A percentile compares a stretch with the other conserved stretches of the same genome.
Evolutionary conservation across 371 early-diverging fungal genomes (phyloP).

Genomic region (Mortierella sp.): DNA sequence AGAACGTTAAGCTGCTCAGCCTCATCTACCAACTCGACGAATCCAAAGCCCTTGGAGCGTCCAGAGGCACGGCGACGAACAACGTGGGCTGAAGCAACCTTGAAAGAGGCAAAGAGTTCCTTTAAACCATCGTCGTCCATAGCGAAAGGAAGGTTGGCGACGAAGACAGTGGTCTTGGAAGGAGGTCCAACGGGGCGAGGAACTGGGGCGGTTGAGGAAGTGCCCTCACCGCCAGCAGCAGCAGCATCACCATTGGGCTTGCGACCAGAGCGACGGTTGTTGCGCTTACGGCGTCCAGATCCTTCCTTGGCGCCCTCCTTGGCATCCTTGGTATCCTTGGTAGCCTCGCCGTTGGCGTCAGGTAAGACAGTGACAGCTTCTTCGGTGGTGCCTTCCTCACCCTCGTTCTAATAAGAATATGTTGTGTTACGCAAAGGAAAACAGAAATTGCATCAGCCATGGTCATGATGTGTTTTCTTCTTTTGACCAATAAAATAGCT

Average conservation of each 20-base stretch:
- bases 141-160: slow-evolving; percentile 93
- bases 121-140: slow-evolving; percentile 82
- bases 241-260: slow-evolving; percentile 35
- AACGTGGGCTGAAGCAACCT: slow-evolving; percentile 83
- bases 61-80: slow-evolving; percentile 64
- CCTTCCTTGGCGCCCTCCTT: slow-evolving; percentile 29
- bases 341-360: neutral
- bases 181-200: slow-evolving; percentile 65
- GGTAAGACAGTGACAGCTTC: neutral
- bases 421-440: neutral
- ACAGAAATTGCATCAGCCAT: slow-evolving; percentile 3
- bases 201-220: slow-evolving; percentile 20
- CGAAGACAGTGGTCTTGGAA: slow-evolving; percentile 88
- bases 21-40: slow-evolving; percentile 85
- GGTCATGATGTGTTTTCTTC: neutral
- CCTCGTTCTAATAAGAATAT: slow-evolving; percentile 36
- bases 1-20: slow-evolving; percentile 86
- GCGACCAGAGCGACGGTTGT: slow-evolving; percentile 39
- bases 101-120: slow-evolving; percentile 82
- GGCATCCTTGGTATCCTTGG: slow-evolving; percentile 16
- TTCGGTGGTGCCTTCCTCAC: slow-evolving; percentile 40
- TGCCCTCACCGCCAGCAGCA: slow-evolving; percentile 15
- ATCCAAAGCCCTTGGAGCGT: slow-evolving; percentile 92
- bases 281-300: slow-evolving; percentile 34
- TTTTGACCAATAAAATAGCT: neutral